These are phyloP conservation scores for Apophysomyces variabilis DNA, from an alignment of 371 early-diverging fungal species.

Conservation along the genomic window DNA sequence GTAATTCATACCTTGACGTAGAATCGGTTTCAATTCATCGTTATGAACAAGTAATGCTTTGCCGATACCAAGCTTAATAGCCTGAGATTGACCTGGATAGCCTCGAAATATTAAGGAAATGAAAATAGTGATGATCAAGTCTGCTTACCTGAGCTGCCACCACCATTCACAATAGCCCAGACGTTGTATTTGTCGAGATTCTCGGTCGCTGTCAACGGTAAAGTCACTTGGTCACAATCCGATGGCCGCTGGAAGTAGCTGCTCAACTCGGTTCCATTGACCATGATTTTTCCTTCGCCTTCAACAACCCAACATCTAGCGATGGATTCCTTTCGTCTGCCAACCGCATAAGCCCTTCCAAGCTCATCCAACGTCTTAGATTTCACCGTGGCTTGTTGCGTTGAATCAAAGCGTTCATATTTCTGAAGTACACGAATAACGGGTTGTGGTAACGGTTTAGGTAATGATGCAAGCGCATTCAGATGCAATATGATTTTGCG, in stretches of 20 bases:
- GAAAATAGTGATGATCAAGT: background rate
- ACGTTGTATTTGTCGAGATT: slow-evolving; percentile 82
- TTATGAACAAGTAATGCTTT: slow-evolving; percentile 79
- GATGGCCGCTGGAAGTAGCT: slow-evolving; percentile 75
- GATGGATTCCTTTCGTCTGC: slow-evolving; percentile 85
- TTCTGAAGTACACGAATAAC: slow-evolving; percentile 48
- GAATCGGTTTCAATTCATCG: slow-evolving; percentile 59
- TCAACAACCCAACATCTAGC: slow-evolving; percentile 83
- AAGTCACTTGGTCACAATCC: slow-evolving; percentile 72
- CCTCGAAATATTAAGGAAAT: background rate
- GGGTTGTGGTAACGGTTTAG: slow-evolving; percentile 51
- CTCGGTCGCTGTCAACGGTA: slow-evolving; percentile 76
- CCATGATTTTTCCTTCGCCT: slow-evolving; percentile 77
- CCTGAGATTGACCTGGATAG: slow-evolving; percentile 82
- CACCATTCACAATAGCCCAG: slow-evolving; percentile 86
- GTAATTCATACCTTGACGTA: slow-evolving; percentile 60
- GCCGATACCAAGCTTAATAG: slow-evolving; percentile 85
- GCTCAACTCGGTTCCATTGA: slow-evolving; percentile 83
- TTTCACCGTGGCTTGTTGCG: slow-evolving; percentile 30
- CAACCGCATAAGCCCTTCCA: slow-evolving; percentile 83
- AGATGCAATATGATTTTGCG: slow-evolving; percentile 61
- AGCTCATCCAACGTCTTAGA: slow-evolving; percentile 67
- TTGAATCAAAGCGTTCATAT: slow-evolving; percentile 42
- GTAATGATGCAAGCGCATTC: slow-evolving; percentile 57
- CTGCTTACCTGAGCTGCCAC: slow-evolving; percentile 77